Evolutionary conservation across 2,329 filamentous ascomycete species (phyloP).

Genomic region (Calycina marina): DNA sequence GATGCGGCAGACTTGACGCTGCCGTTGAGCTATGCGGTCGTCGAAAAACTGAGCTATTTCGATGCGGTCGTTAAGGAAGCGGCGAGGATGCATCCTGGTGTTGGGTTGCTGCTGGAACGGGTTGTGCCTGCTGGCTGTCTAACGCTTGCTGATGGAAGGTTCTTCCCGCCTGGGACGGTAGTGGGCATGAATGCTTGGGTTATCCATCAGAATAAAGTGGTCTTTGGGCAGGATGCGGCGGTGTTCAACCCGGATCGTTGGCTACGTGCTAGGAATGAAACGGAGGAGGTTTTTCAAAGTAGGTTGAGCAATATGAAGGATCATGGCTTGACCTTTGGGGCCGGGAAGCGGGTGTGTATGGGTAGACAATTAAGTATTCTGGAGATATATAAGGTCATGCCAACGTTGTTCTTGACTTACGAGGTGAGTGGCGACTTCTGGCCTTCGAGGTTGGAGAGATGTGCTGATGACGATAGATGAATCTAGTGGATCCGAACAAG

Average conservation of each 20-base stretch:
- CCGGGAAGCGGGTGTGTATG: slow-evolving; percentile 28
- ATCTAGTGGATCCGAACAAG: slow-evolving; percentile 22
- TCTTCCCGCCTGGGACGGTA: slow-evolving; percentile 26
- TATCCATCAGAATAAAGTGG: slow-evolving; percentile 25
- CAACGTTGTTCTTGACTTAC: slow-evolving; percentile 31
- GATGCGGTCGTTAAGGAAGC: slow-evolving; percentile 36
- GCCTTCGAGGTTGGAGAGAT: too few relatives aligned
- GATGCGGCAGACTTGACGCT: slow-evolving; percentile 28
- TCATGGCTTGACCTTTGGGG: slow-evolving; percentile 28
- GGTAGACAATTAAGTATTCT: slow-evolving; percentile 27
- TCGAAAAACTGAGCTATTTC: slow-evolving; percentile 26
- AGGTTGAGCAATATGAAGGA: slow-evolving; percentile 26
- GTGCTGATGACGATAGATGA: slow-evolving; percentile 20
- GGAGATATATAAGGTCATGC: slow-evolving; percentile 32
- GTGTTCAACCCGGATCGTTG: slow-evolving; percentile 33
- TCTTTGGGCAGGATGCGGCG: slow-evolving; percentile 33
- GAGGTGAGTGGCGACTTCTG: slow-evolving; percentile 24
- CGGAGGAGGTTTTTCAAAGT: slow-evolving; percentile 20
- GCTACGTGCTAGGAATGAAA: slow-evolving; percentile 31
- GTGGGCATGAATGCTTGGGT: slow-evolving; percentile 17
- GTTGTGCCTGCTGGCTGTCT: slow-evolving; percentile 30
- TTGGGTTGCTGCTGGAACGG: slow-evolving; percentile 32
- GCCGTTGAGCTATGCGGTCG: slow-evolving; percentile 1
- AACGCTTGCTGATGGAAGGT: slow-evolving; percentile 26
- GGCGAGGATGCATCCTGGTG: slow-evolving; percentile 32